Evolutionary conservation across 2,329 filamentous ascomycete species (phyloP).

Genomic region (Bisporella sp.): DNA sequence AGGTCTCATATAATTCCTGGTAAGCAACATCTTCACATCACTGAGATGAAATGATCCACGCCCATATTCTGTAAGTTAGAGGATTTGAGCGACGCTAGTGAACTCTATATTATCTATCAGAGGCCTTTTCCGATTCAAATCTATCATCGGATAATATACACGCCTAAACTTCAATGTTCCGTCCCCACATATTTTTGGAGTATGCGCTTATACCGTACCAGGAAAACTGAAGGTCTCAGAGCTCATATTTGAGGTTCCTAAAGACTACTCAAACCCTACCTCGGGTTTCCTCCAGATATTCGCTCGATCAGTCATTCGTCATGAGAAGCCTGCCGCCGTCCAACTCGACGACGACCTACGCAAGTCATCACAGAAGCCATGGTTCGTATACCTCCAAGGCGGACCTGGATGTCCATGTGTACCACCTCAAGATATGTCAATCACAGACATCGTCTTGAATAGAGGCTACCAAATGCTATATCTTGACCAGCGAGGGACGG

Average conservation of each 20-base stretch:
- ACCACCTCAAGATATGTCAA: slow-evolving; percentile 64
- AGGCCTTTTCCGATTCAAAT: too few species aligned
- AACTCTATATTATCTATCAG: too few species aligned
- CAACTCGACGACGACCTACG: slow-evolving; percentile 28
- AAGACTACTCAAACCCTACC: slow-evolving; percentile 68
- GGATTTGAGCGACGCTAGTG: too few species aligned
- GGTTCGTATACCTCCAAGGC: slow-evolving; percentile 72
- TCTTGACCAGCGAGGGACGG: slow-evolving; percentile 88
- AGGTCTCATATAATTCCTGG: slow-evolving; percentile 10
- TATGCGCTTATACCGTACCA: slow-evolving; percentile 26
- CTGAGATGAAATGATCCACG: too few species aligned
- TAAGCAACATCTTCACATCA: not conserved
- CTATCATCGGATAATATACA: not conserved
- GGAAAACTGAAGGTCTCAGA: slow-evolving; percentile 75
- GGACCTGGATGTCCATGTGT: slow-evolving; percentile 72
- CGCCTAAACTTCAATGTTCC: not conserved
- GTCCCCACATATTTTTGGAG: not conserved
- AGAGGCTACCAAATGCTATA: slow-evolving; percentile 80
- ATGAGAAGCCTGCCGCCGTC: slow-evolving; percentile 45
- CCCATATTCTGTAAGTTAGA: too few species aligned
- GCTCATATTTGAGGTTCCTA: slow-evolving; percentile 79
- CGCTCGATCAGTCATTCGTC: slow-evolving; percentile 63
- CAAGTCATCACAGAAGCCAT: slow-evolving; percentile 46
- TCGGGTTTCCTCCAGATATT: slow-evolving; percentile 69
- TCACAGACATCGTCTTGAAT: slow-evolving; percentile 65